Evolutionary conservation across 495 filamentous ascomycete genomes (phyloP).

Genomic region (Hypoxylon lenormandii): DNA sequence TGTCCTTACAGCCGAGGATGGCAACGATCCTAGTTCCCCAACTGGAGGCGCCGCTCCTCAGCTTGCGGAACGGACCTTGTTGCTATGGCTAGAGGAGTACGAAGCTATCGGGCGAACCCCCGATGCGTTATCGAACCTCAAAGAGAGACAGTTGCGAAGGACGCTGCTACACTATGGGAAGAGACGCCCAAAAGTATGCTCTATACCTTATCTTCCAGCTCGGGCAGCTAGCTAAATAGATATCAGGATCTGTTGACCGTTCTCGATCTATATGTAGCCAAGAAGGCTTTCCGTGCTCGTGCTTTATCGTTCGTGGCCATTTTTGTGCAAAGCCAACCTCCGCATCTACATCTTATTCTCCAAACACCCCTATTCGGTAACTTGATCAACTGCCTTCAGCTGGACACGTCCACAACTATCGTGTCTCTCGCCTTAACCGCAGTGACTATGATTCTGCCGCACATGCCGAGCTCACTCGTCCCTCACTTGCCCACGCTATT

Average conservation of each 20-base stretch:
- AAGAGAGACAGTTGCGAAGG: constrained; percentile 65
- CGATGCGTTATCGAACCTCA: constrained; percentile 62
- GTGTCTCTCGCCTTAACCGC: constrained; percentile 74
- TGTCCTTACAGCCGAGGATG: constrained; percentile 69
- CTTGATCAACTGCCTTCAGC: constrained; percentile 74
- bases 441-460: constrained; percentile 79
- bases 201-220: neutral
- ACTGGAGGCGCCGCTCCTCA: constrained; percentile 56
- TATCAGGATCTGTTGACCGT: constrained; percentile 69
- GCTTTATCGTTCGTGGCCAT: constrained; percentile 70
- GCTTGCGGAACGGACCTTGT: constrained; percentile 66
- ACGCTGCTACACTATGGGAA: constrained; percentile 70
- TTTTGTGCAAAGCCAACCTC: constrained; percentile 75
- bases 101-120: constrained; percentile 58
- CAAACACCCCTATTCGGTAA: constrained; percentile 74
- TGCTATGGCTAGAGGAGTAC: constrained; percentile 69
- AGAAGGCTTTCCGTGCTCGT: constrained; percentile 68
- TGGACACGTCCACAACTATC: constrained; percentile 76
- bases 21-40: constrained; percentile 59
- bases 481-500: constrained; percentile 74
- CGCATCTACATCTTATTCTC: constrained; percentile 75
- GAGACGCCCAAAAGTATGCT: constrained; percentile 72
- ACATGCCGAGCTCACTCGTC: constrained; percentile 74
- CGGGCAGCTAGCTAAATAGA: constrained; percentile 37
- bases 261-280: constrained; percentile 70